Evolutionary conservation across 2,329 filamentous ascomycete species (phyloP).

Genomic region (Colletotrichum horii): DNA sequence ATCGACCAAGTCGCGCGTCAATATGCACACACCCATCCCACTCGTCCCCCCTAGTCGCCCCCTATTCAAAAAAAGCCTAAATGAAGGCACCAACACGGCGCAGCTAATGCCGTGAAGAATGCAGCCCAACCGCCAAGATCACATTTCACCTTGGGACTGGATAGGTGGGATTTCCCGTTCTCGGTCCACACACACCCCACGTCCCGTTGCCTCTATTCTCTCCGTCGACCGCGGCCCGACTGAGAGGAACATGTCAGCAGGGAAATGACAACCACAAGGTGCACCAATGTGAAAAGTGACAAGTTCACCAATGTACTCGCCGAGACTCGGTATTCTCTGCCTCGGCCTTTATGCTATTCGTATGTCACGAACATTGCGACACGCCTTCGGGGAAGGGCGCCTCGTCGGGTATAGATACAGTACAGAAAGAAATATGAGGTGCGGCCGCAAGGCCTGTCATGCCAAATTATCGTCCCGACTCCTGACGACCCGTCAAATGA

Average conservation of each 20-base stretch:
- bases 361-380: background rate
- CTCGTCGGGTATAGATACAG: constrained; percentile 18
- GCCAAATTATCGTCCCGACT: background rate
- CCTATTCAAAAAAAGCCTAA: background rate
- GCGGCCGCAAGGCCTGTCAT: background rate
- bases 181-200: background rate
- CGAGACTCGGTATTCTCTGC: background rate
- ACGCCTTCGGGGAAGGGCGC: background rate
- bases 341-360: background rate
- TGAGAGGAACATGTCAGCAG: background rate
- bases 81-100: background rate
- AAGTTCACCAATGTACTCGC: background rate
- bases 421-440: background rate
- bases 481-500: background rate
- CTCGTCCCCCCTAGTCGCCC: background rate
- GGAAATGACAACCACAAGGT: background rate
- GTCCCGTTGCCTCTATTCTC: background rate
- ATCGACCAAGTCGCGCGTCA: background rate
- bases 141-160: background rate
- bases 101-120: background rate
- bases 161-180: background rate
- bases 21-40: background rate
- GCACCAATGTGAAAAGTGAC: background rate
- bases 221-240: background rate
- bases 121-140: background rate